Conservation (phyloP, 805 yeast species). For the Ogataea glucozyma region DNA sequence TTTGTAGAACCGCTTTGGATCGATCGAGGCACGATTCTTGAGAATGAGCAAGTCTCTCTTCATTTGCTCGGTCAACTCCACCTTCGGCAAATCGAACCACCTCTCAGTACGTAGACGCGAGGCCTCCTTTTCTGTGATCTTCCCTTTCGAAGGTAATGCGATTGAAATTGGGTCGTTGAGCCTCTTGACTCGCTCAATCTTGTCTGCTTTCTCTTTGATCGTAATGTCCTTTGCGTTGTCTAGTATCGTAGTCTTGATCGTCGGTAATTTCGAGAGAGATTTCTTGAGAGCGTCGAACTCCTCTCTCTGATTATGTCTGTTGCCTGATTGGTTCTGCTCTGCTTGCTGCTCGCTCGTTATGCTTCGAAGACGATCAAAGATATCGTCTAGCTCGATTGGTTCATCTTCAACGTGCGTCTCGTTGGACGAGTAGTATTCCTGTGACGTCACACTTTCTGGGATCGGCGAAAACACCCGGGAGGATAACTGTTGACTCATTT, state of each 20-base stretch:
- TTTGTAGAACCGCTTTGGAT: conserved; percentile 93
- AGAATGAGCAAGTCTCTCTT: conserved; percentile 78
- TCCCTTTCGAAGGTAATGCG: conserved; percentile 24
- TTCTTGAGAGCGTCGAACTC: conserved; percentile 30
- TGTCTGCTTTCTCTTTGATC: conserved; percentile 10
- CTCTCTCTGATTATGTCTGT: conserved; percentile 34
- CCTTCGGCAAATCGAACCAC: conserved; percentile 83
- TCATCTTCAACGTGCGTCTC: conserved; percentile 13
- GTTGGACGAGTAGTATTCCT: conserved; percentile 14
- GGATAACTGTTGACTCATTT: neutral
- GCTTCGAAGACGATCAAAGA: conserved; percentile 33
- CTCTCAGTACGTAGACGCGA: conserved; percentile 31
- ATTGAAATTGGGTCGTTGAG: conserved; percentile 46
- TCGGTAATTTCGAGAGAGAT: conserved; percentile 35
- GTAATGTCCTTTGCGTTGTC: conserved; percentile 32
- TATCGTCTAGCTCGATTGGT: conserved; percentile 33
- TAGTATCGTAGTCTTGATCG: conserved; percentile 40
- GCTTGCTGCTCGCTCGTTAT: conserved; percentile 9
- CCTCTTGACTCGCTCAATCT: conserved; percentile 19
- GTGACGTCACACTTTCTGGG: conserved; percentile 20
- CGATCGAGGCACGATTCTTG: conserved; percentile 86
- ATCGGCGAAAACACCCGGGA: conserved; percentile 16
- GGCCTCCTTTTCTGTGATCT: conserved; percentile 43
- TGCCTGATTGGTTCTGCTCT: neutral
- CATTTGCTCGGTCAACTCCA: conserved; percentile 67